phyloP scores from a whole-genome alignment of 140 eudicot genomes.

The Bidens hawaiensis region DNA sequence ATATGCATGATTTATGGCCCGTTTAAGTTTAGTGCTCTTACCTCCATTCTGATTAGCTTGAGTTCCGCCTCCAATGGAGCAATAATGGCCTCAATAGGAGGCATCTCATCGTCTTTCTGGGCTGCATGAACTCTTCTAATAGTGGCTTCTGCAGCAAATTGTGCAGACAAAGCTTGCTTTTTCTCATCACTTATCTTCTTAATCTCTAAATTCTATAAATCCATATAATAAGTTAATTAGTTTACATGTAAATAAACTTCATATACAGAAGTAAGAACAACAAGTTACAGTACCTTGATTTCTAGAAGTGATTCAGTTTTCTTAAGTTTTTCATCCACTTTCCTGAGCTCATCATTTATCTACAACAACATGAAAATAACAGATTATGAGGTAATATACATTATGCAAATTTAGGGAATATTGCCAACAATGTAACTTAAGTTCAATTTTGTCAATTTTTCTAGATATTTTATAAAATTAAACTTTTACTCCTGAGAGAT shows the following conservation, averaged over 20 bases:
- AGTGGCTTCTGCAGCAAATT: slow-evolving; percentile 94
- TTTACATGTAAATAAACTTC: background rate
- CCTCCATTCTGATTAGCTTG: slow-evolving; percentile 75
- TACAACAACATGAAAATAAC: slow-evolving; percentile 28
- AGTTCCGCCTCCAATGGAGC: slow-evolving; percentile 96
- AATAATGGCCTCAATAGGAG: slow-evolving; percentile 92
- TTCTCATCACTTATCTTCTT: slow-evolving; percentile 80
- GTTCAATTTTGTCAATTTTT: background rate
- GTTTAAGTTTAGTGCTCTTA: slow-evolving; percentile 24
- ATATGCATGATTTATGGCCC: background rate
- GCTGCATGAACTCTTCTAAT: slow-evolving; percentile 97
- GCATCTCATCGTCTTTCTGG: slow-evolving; percentile 92
- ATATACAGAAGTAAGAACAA: background rate
- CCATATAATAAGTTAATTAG: slow-evolving; percentile 8
- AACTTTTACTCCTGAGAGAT: background rate
- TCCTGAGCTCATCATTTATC: slow-evolving; percentile 63
- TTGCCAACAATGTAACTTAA: background rate
- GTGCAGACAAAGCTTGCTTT: slow-evolving; percentile 82
- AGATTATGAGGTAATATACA: background rate
- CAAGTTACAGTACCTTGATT: slow-evolving; percentile 57
- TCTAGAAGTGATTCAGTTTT: slow-evolving; percentile 72
- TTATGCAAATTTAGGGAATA: background rate
- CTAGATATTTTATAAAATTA: background rate
- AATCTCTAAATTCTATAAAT: slow-evolving; percentile 65
- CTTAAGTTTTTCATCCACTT: slow-evolving; percentile 79